phyloP scores from a whole-genome alignment of 257 asterid genomes.

The Forsythia suspensa region DNA sequence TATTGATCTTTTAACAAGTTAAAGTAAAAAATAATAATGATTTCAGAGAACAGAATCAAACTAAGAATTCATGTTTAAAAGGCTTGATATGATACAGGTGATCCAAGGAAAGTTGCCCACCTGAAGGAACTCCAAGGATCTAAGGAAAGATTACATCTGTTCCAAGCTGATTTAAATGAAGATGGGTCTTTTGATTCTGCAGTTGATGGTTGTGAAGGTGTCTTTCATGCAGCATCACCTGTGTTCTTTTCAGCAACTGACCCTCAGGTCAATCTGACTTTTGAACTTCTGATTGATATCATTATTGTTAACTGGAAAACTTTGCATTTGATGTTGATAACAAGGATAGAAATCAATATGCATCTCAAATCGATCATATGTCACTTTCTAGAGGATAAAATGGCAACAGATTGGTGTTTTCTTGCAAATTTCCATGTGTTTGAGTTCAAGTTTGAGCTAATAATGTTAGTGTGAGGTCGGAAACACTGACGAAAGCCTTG shows the following conservation, averaged over 20 bases:
- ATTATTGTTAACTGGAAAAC: neutral
- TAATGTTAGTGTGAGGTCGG: neutral
- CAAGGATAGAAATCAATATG: no score
- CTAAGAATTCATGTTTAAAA: neutral
- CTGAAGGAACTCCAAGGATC: slow-evolving; percentile 49
- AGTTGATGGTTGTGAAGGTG: slow-evolving; percentile 49
- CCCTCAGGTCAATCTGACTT: slow-evolving; percentile 30
- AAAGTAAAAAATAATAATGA: neutral
- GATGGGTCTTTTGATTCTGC: slow-evolving; percentile 12
- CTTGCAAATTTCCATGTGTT: no score
- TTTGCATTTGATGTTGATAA: neutral
- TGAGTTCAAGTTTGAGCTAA: neutral
- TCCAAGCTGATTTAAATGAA: slow-evolving; percentile 36
- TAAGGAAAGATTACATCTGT: slow-evolving; percentile 42
- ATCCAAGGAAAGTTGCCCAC: slow-evolving; percentile 38
- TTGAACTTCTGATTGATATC: neutral
- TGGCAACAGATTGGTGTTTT: neutral
- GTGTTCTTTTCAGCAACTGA: slow-evolving; percentile 14
- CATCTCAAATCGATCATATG: no score
- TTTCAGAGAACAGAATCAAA: no score
- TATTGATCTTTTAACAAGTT: neutral
- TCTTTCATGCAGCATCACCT: slow-evolving; percentile 59
- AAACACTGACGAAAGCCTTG: neutral
- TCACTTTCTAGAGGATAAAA: no score
- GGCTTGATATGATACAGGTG: slow-evolving; percentile 22